These are phyloP conservation scores for Graphilbum sp. DNA, from an alignment of 2,329 filamentous ascomycete species.

Conservation along the genomic window DNA sequence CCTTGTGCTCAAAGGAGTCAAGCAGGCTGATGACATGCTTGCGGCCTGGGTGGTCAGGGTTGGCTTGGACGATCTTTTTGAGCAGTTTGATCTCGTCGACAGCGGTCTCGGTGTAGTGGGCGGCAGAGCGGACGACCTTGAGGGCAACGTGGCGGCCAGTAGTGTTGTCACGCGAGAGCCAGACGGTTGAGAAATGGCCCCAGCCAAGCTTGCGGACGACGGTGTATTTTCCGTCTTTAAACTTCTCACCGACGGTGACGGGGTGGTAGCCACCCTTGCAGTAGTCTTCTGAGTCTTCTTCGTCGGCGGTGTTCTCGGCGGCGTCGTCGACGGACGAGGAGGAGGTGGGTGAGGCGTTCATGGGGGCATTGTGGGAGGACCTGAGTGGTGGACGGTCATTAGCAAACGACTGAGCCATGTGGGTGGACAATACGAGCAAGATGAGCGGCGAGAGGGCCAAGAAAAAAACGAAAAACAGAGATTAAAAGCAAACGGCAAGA, in stretches of 20 bases:
- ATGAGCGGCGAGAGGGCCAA: neutral
- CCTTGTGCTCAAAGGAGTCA: slow-evolving; percentile 95
- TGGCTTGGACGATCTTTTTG: slow-evolving; percentile 90
- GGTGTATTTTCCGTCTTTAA: slow-evolving; percentile 95
- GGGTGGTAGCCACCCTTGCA: slow-evolving; percentile 98
- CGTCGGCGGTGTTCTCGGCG: slow-evolving; percentile 85
- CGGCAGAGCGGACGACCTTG: slow-evolving; percentile 93
- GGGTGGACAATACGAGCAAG: neutral
- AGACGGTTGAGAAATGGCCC: slow-evolving; percentile 99
- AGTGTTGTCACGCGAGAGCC: slow-evolving; percentile 65
- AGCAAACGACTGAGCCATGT: slow-evolving; percentile 6
- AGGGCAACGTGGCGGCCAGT: slow-evolving; percentile 90
- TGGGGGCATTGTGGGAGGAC: slow-evolving; percentile 33
- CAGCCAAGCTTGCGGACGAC: slow-evolving; percentile 92
- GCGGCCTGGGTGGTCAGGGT: slow-evolving; percentile 83
- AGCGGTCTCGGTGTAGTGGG: slow-evolving; percentile 96
- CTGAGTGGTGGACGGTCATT: slow-evolving; percentile 12
- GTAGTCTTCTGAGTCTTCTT: slow-evolving; percentile 98
- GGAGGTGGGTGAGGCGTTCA: slow-evolving; percentile 60
- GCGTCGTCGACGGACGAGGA: slow-evolving; percentile 67
- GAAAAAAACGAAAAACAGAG: neutral
- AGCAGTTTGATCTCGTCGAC: slow-evolving; percentile 98
- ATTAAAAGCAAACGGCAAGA: neutral
- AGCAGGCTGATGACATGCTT: slow-evolving; percentile 91
- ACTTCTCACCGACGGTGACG: slow-evolving; percentile 83